phyloP scores from a whole-genome alignment of 768 basidiomycete genomes.

The Tylopilus rubrobrunneus region DNA sequence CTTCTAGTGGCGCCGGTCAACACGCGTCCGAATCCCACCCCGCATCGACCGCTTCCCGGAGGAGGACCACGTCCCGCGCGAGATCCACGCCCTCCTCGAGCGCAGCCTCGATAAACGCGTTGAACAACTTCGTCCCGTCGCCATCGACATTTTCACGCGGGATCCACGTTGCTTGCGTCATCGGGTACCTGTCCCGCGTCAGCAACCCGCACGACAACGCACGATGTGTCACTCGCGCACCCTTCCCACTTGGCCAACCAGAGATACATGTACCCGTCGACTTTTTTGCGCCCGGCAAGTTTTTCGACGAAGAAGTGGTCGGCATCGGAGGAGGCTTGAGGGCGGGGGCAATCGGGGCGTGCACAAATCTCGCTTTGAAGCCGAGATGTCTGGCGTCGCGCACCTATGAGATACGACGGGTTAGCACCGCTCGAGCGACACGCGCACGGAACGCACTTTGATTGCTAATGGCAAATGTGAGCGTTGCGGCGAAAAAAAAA shows the following conservation, averaged over 20 bases:
- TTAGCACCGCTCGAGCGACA: background rate
- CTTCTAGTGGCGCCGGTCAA: background rate
- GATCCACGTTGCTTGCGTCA: conserved; percentile 29
- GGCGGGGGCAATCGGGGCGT: conserved; percentile 26
- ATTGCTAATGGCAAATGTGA: conserved; percentile 7
- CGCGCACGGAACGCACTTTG: conserved; percentile 4
- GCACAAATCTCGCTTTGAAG: conserved; percentile 14
- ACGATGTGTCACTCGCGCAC: conserved; percentile 8
- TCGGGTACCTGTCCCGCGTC: conserved; percentile 19
- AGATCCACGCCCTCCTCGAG: conserved; percentile 18
- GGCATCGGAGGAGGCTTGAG: background rate
- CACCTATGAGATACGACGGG: conserved; percentile 6
- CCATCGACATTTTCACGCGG: conserved; percentile 26
- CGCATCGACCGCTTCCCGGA: conserved; percentile 20
- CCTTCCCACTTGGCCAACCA: conserved; percentile 35
- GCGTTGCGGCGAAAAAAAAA: background rate
- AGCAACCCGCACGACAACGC: too few species aligned
- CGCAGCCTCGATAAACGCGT: conserved; percentile 18
- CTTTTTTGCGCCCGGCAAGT: conserved; percentile 25
- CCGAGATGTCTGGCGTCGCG: conserved; percentile 9
- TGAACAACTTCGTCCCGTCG: conserved; percentile 12
- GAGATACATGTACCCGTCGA: conserved; percentile 10
- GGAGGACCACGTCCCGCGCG: conserved; percentile 11
- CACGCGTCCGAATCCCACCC: conserved; percentile 11
- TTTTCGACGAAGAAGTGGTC: conserved; percentile 26